These are phyloP conservation scores for Thraustochytrium sp. DNA, from an alignment of 352 stramenopile genomes.

Conservation along the genomic window DNA sequence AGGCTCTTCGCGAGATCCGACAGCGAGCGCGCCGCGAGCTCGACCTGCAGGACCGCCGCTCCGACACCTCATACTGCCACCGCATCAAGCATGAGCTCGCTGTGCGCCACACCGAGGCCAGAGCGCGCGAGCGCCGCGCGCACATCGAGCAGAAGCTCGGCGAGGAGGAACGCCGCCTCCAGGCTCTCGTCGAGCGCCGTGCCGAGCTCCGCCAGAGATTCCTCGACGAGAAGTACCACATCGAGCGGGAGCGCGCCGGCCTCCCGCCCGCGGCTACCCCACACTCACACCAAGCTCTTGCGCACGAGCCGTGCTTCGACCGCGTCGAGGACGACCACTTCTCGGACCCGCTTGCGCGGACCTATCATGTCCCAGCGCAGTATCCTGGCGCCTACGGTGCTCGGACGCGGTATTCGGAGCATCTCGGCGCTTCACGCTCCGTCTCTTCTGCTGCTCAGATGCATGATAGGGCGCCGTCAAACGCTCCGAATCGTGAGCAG, in stretches of 20 bases:
- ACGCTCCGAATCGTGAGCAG: too few species aligned
- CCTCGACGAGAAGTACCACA: conserved; percentile 8
- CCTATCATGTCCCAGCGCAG: too few species aligned
- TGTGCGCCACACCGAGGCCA: neutral
- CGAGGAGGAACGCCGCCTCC: neutral
- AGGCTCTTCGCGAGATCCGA: neutral
- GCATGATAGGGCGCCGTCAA: too few species aligned
- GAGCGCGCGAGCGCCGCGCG: neutral
- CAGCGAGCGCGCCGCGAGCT: neutral
- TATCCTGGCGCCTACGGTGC: too few species aligned
- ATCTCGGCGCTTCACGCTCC: too few species aligned
- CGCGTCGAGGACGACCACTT: neutral
- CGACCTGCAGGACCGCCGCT: neutral
- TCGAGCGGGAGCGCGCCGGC: neutral
- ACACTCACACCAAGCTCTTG: too few species aligned
- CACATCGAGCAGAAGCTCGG: conserved; percentile 16
- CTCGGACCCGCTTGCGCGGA: too few species aligned
- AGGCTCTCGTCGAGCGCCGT: neutral
- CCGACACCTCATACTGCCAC: neutral
- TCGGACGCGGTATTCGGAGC: too few species aligned
- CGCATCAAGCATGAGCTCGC: conserved; percentile 29
- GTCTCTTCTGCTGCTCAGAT: too few species aligned
- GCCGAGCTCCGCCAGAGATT: neutral
- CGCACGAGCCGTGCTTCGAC: too few species aligned
- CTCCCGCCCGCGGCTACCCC: too few species aligned